Evolutionary conservation across 306 rosid species (phyloP), one percentile per base, ranked within the genome.

Genomic region (Vigna nakashimae): DNA sequence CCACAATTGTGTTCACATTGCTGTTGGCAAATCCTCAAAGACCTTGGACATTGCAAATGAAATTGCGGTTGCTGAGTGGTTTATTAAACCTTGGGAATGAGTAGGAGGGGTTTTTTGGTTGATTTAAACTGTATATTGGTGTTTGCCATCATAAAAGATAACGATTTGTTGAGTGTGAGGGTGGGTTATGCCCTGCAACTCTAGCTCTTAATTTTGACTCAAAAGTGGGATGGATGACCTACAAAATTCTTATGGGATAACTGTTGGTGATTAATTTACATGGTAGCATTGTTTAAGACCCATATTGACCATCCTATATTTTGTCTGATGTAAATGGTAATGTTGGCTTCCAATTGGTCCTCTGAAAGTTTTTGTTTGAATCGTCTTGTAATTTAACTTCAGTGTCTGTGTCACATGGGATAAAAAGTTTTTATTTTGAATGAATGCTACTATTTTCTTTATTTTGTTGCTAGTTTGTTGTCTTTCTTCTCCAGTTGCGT

Each of bases 351-450:
- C 18, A 26, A 28, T 16, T 67, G 22, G n/a, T 69, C 9, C 26
- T 53, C 46, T 60, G 45, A 52, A 70, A 60, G 18, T 14, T 75
- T 60, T 11, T 82, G 56, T 51, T 76, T 67, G 24, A 51, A 28
- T 42, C 32, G 4, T 64, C 17, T 53, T 70, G 60, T 50, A 36
- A 16, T 69, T 45, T 34, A 6, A 13, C 50, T 10, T 46, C 10
- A 4, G 45, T 40, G 45, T 48, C 2, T 24, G 28, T 24, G 28
- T 20, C 22, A 20, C 22, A 20, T 20, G 22, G 22, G 22, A 20
- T 20, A 20, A 20, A 20, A 20, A 20, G 22, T 20, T 20, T 20
- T 20, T 20, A 20, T 20, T 20, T 20, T 20, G 22, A 20, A 20
- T 20, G 22, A 20, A 20, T 20, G 22, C 22, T 20, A 20, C 22